Percentiles rank a stretch among this genome's conserved stretches.
Conservation (phyloP, 306 rosid species). For the Cucumis hystrix region DNA sequence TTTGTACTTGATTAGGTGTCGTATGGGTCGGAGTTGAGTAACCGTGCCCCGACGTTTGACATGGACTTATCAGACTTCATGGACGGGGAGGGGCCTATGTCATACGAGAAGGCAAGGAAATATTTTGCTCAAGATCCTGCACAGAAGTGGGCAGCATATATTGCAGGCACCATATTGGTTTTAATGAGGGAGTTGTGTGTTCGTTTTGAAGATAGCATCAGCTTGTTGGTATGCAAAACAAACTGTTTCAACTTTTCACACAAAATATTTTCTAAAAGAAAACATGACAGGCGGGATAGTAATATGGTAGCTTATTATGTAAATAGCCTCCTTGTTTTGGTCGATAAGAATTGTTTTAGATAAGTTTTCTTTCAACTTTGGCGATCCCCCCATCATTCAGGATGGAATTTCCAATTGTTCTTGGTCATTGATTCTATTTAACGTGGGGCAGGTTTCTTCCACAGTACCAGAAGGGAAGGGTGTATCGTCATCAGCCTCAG, state of each 20-base stretch:
- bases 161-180: conserved; percentile 78
- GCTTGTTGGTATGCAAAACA: conserved; percentile 51
- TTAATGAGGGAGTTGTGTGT: conserved; percentile 80
- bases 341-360: background rate
- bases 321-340: background rate
- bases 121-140: conserved; percentile 93
- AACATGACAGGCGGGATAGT: background rate
- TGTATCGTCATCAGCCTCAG: conserved; percentile 95
- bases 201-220: conserved; percentile 68
- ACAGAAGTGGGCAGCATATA: conserved; percentile 98
- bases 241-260: background rate
- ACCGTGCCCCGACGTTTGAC: conserved; percentile 91
- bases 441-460: conserved; percentile 51
- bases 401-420: background rate
- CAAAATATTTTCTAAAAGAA: background rate
- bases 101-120: conserved; percentile 61
- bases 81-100: conserved; percentile 60
- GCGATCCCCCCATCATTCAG: background rate
- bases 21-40: conserved; percentile 86
- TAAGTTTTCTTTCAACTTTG: background rate
- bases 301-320: background rate
- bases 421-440: background rate
- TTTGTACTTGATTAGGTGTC: conserved; percentile 56
- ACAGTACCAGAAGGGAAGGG: conserved; percentile 99
- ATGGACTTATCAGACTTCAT: conserved; percentile 84